These are phyloP conservation scores for Nepenthes mirabilis DNA, from an alignment of 148 eudicot species.

Conservation along the genomic window DNA sequence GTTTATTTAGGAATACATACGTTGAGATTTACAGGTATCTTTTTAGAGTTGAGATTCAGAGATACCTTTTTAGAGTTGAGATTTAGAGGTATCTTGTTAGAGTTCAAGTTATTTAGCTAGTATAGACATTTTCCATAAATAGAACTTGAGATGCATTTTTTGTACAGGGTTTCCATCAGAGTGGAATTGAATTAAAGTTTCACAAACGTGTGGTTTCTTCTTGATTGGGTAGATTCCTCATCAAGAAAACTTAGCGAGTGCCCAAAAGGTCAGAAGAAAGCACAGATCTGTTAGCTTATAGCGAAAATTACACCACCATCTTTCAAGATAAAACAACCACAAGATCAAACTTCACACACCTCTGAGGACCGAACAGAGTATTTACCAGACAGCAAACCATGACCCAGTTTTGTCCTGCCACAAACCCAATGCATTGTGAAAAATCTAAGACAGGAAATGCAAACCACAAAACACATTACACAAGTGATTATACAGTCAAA, in stretches of 20 bases:
- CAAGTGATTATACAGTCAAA: neutral
- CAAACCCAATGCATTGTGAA: neutral
- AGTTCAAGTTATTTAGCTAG: too few relatives aligned
- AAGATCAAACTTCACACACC: slow-evolving; percentile 25
- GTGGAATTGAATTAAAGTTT: too few relatives aligned
- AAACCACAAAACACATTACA: neutral
- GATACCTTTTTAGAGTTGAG: too few relatives aligned
- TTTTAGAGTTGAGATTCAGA: too few relatives aligned
- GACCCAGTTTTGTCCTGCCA: slow-evolving; percentile 69
- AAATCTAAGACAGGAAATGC: neutral
- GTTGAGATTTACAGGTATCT: too few relatives aligned
- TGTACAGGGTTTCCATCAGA: too few relatives aligned
- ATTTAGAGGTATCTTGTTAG: too few relatives aligned
- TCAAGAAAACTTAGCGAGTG: neutral
- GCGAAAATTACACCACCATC: slow-evolving; percentile 14
- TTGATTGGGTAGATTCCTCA: too few relatives aligned
- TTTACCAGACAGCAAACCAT: slow-evolving; percentile 91
- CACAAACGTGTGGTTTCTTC: too few relatives aligned
- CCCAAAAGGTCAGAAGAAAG: slow-evolving; percentile 3
- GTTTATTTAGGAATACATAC: too few relatives aligned
- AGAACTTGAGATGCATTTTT: too few relatives aligned
- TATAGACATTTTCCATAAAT: too few relatives aligned
- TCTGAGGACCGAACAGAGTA: slow-evolving; percentile 61
- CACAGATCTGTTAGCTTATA: slow-evolving; percentile 12
- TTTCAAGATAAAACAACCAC: slow-evolving; percentile 8